Base-by-base conservation (phyloP, 768 basidiomycete genomes). In the Ramaria rubella region DNA sequence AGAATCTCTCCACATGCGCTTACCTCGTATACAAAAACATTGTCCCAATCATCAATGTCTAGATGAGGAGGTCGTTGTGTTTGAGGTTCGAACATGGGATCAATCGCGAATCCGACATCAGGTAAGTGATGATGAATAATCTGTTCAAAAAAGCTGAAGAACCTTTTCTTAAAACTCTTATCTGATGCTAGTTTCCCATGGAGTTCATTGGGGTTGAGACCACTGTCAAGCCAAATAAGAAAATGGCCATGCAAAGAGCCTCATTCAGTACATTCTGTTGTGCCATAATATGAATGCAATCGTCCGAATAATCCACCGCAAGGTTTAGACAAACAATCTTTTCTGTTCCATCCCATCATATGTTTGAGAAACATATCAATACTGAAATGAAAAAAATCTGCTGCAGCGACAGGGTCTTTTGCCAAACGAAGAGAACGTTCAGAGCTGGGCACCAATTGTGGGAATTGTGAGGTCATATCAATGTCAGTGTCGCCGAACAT, bases 221-320 rank as follows among this genome's bases (percentile, higher is more conserved):
- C 61, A 17, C 71, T 71, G 34, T 70, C 67, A 0, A 77, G 3
- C 75, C 75, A 77, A 1, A 77, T 54, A 1, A 75, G 5, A 67
- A 76, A 68, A 59, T 77, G 75, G 55, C 72, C 71, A 52, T 77
- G 75, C 0, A 77, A 46, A 0, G 72, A 64, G 0, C 75, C 74
- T 3, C 69, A 38, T 1, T 72, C 74, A 59, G 73, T 73, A 3
- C 72, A 69, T 61, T 76, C 73, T 0, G 73, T 69, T 55, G 69
- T 70, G 1, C 76, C 76, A 59, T 76, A 77, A 55, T 73, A 73
- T 0, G 63, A 71, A 12, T 62, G 67, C 0, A 70, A 64, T 2
- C 45, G 4, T 0, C 77, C 76, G 0, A 77, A 55, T 1, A 75
- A 44, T 0, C 76, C 72, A 2, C 61, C 63, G 33, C 66, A 52